Evolutionary conservation across 148 eudicot species (phyloP).

Genomic region (Amaranthus palmeri): DNA sequence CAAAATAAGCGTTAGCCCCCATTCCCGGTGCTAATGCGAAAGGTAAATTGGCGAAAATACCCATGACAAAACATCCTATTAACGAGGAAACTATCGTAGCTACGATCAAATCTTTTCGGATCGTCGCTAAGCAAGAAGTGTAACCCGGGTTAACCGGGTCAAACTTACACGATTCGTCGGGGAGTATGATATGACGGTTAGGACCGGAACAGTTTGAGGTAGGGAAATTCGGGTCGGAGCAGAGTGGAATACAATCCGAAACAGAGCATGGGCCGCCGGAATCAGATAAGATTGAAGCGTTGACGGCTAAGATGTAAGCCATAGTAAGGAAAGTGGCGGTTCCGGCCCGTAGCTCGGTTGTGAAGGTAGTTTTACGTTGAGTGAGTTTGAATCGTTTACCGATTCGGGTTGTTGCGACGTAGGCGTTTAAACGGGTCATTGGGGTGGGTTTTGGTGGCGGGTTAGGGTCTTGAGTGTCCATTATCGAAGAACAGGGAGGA

Average conservation of each 20-base stretch:
- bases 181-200: slow-evolving; percentile 34
- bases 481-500: neutral
- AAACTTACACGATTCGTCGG: slow-evolving; percentile 63
- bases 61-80: slow-evolving; percentile 83
- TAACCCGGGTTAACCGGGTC: slow-evolving; percentile 89
- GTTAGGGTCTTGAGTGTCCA: neutral
- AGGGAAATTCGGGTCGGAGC: slow-evolving; percentile 47
- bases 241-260: slow-evolving; percentile 65
- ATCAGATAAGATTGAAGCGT: slow-evolving; percentile 84
- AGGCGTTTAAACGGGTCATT: slow-evolving; percentile 47
- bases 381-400: slow-evolving; percentile 62
- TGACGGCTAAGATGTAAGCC: slow-evolving; percentile 98
- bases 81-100: slow-evolving; percentile 80
- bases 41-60: slow-evolving; percentile 74
- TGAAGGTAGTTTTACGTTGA: slow-evolving; percentile 67
- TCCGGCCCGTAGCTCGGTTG: slow-evolving; percentile 94
- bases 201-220: slow-evolving; percentile 37
- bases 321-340: slow-evolving; percentile 94
- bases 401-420: slow-evolving; percentile 40
- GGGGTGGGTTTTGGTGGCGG: slow-evolving; percentile 3
- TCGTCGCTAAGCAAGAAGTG: slow-evolving; percentile 41
- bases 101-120: slow-evolving; percentile 66
- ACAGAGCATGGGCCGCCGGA: slow-evolving; percentile 88
- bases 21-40: slow-evolving; percentile 88
- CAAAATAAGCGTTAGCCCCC: slow-evolving; percentile 91